Conservation (phyloP, 1,284 basidiomycete genomes). For the Athelia psychrophila region DNA sequence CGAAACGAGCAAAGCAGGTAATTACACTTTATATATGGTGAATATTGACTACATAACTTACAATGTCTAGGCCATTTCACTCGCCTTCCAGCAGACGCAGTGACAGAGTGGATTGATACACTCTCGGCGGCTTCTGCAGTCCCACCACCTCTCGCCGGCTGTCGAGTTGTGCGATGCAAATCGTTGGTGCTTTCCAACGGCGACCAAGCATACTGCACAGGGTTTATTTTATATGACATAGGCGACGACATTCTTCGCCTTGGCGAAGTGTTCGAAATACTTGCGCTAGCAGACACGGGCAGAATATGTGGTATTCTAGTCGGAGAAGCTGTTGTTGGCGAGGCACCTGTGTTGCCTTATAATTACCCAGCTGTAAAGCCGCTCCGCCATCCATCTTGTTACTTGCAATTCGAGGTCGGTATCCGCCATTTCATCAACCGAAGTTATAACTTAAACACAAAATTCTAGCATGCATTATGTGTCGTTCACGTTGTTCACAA, state of each 20-base stretch:
- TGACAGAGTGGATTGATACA: background rate
- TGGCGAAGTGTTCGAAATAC: background rate
- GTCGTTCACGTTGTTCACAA: background rate
- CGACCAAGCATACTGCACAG: background rate
- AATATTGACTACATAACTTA: background rate
- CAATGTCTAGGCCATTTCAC: background rate
- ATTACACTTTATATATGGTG: background rate
- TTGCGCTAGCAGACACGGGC: background rate
- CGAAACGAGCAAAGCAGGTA: background rate
- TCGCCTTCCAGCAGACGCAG: background rate
- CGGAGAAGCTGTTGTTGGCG: background rate
- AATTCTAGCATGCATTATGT: background rate
- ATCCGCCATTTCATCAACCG: background rate
- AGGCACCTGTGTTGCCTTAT: background rate
- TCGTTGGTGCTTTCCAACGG: background rate
- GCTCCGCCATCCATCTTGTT: background rate
- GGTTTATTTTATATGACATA: background rate
- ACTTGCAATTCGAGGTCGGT: background rate
- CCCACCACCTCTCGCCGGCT: background rate
- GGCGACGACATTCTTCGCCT: background rate
- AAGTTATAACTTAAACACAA: too few species aligned
- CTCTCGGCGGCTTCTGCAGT: background rate
- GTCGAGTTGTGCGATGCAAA: background rate
- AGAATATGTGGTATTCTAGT: background rate
- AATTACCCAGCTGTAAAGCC: background rate